phyloP scores from a whole-genome alignment of 768 basidiomycete genomes.

The Suillus spraguei region DNA sequence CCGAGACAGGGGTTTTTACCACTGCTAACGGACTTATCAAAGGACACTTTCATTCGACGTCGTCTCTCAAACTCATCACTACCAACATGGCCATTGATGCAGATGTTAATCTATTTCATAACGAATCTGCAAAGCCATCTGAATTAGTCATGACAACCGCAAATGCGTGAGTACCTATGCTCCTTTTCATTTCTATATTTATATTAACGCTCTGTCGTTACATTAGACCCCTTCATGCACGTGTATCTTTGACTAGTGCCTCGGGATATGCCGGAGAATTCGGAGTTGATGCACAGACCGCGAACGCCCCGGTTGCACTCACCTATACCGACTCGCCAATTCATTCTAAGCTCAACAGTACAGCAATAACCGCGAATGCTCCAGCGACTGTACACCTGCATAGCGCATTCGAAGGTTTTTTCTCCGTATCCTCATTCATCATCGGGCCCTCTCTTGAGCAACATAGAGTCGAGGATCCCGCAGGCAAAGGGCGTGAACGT shows the following conservation, averaged over 20 bases:
- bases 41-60: conserved; percentile 39
- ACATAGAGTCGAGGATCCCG: not conserved
- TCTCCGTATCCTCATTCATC: conserved; percentile 29
- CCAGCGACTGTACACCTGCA: conserved; percentile 36
- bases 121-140: not conserved
- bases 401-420: conserved; percentile 41
- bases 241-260: conserved; percentile 14
- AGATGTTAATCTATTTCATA: conserved; percentile 24
- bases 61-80: conserved; percentile 32
- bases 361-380: conserved; percentile 36
- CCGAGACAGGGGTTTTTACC: conserved; percentile 21
- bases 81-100: conserved; percentile 38
- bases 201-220: not conserved
- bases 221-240: conserved; percentile 23
- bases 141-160: not conserved
- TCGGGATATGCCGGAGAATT: conserved; percentile 32
- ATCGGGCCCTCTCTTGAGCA: conserved; percentile 14
- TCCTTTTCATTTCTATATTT: not conserved
- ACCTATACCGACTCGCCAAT: conserved; percentile 35
- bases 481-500: conserved; percentile 9
- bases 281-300: conserved; percentile 32
- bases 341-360: conserved; percentile 34
- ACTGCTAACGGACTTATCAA: conserved; percentile 38
- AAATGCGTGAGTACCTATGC: not conserved
- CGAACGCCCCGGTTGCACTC: conserved; percentile 36